Evolutionary conservation across 208 protist species (phyloP).

Genomic region (Borovskyia barvae): DNA sequence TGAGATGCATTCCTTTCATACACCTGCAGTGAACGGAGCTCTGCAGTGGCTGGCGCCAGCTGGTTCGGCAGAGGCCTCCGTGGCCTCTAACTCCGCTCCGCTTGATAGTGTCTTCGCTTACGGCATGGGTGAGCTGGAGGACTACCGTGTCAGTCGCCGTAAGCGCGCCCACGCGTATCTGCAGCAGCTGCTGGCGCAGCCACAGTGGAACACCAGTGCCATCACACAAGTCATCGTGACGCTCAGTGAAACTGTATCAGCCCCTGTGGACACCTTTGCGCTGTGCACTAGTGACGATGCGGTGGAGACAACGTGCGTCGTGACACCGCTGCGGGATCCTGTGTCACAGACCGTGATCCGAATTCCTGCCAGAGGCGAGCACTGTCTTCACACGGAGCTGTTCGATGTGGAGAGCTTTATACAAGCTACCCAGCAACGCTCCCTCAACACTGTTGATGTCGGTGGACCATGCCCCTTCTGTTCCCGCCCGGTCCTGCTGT

Average conservation of each 20-base stretch:
- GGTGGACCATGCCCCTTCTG: constrained; percentile 59
- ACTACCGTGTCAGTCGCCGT: constrained; percentile 34
- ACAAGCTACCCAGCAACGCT: constrained; percentile 34
- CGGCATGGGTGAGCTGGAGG: constrained; percentile 45
- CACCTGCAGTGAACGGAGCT: constrained; percentile 11
- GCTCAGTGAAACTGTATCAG: constrained; percentile 16
- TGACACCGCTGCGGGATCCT: constrained; percentile 60
- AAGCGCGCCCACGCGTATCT: constrained; percentile 31
- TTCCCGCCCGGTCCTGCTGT: constrained; percentile 22
- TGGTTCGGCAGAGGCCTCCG: background rate
- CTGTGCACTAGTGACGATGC: constrained; percentile 17
- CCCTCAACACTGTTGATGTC: constrained; percentile 16
- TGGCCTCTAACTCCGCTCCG: constrained; percentile 1
- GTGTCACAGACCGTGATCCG: constrained; percentile 51
- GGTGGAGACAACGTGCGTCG: constrained; percentile 33
- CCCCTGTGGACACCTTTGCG: constrained; percentile 9
- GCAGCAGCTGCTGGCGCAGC: constrained; percentile 27
- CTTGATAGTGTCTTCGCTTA: constrained; percentile 36
- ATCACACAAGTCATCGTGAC: constrained; percentile 23
- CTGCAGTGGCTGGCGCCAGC: background rate
- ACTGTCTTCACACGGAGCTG: constrained; percentile 66
- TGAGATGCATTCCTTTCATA: constrained; percentile 18
- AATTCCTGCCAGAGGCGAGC: constrained; percentile 48
- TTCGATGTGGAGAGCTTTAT: constrained; percentile 81
- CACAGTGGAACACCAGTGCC: constrained; percentile 23